phyloP scores from a whole-genome alignment of 2,329 filamentous ascomycete genomes.

The Dactylellina haptotyla region DNA sequence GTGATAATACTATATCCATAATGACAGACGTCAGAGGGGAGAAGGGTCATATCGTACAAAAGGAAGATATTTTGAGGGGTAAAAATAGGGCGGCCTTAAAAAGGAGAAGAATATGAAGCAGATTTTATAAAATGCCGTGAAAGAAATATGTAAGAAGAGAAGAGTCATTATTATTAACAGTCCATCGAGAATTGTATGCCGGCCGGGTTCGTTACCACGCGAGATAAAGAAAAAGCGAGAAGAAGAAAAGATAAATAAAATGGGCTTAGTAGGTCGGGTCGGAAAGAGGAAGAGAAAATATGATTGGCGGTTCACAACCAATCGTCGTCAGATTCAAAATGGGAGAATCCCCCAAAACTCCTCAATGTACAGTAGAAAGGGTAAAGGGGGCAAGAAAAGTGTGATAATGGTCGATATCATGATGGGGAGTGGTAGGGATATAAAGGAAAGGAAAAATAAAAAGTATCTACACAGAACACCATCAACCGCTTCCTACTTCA shows the following conservation, averaged over 20 bases:
- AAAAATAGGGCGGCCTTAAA: no score
- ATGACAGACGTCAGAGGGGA: neutral
- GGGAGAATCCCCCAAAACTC: no score
- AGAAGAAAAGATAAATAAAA: conserved; percentile 24
- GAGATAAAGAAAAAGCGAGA: neutral
- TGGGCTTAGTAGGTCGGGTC: no score
- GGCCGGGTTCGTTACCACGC: neutral
- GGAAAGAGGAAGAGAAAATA: neutral
- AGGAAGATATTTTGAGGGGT: neutral
- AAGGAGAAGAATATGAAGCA: no score
- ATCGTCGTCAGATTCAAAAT: no score
- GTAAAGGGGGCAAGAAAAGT: conserved; percentile 22
- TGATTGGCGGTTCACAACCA: no score
- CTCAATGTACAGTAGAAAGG: conserved; percentile 51
- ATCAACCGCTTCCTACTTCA: neutral
- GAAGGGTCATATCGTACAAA: neutral
- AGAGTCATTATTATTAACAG: neutral
- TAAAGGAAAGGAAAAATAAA: conserved; percentile 52
- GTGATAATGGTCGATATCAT: conserved; percentile 23
- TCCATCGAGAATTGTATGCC: neutral
- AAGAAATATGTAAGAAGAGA: no score
- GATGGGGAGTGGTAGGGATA: no score
- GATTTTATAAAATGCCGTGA: no score
- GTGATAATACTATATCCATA: neutral
- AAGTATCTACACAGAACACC: conserved; percentile 51